Percentiles rank a stretch among this genome's conserved stretches.
phyloP scores from a whole-genome alignment of 1,284 basidiomycete genomes.

The Rhodotorula sp. region DNA sequence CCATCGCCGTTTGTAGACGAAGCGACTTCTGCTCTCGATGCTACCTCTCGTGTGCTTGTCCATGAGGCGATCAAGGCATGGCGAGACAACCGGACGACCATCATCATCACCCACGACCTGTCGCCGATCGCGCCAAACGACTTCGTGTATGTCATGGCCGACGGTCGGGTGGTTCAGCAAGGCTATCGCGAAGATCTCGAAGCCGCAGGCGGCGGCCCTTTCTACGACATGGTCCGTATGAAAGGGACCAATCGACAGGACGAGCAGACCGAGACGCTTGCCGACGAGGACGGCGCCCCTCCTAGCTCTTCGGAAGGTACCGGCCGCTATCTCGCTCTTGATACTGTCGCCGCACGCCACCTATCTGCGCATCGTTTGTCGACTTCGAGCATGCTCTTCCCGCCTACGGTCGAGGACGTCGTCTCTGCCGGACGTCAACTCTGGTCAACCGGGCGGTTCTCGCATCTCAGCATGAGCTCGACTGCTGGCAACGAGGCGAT shows the following conservation, averaged over 20 bases:
- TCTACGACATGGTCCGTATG: constrained; percentile 38
- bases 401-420: background rate
- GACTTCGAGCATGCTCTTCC: background rate
- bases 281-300: constrained; percentile 6
- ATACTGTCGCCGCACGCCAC: background rate
- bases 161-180: constrained; percentile 78
- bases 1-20: constrained; percentile 63
- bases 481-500: no score
- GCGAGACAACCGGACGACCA: constrained; percentile 80
- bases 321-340: no score
- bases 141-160: constrained; percentile 87
- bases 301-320: no score
- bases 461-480: background rate
- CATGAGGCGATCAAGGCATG: constrained; percentile 82
- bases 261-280: constrained; percentile 27
- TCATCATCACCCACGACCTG: constrained; percentile 95
- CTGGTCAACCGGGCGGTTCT: background rate
- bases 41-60: constrained; percentile 79
- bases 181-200: constrained; percentile 78
- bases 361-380: background rate
- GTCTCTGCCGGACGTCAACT: constrained; percentile 2
- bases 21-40: constrained; percentile 91
- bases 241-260: constrained; percentile 40
- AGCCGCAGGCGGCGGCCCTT: constrained; percentile 51
- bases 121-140: constrained; percentile 73